Evolutionary conservation across 2,329 filamentous ascomycete genomes (phyloP).

Genomic region (Tolypocladium album): DNA sequence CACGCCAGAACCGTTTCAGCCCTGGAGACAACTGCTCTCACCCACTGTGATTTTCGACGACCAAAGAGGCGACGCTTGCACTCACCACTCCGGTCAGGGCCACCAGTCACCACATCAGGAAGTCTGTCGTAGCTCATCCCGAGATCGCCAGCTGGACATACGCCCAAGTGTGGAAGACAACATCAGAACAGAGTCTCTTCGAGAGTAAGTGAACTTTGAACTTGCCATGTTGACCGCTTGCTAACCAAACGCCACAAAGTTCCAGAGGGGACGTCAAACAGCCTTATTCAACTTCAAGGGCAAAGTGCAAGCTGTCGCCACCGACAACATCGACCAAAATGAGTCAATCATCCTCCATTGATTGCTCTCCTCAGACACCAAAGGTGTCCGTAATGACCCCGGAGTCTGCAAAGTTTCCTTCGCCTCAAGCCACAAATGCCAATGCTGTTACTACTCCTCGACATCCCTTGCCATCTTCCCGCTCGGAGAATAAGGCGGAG

Average conservation of each 20-base stretch:
- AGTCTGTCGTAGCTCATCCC: not conserved
- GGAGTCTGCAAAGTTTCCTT: not conserved
- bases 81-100: slow-evolving; percentile 2
- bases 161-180: slow-evolving; percentile 1
- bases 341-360: not conserved
- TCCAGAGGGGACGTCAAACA: not conserved
- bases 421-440: not conserved
- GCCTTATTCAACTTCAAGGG: not conserved
- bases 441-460: not conserved
- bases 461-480: not conserved
- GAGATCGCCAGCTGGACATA: slow-evolving; percentile 5
- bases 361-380: not conserved
- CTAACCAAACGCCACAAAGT: not conserved
- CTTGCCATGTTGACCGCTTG: slow-evolving; percentile 1
- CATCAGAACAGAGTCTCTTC: slow-evolving; percentile 2
- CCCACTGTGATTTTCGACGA: slow-evolving; percentile 1
- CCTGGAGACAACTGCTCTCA: slow-evolving; percentile 3
- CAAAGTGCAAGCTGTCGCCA: not conserved
- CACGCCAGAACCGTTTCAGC: not conserved
- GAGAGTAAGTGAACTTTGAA: slow-evolving; percentile 1
- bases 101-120: slow-evolving; percentile 2
- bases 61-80: slow-evolving; percentile 3
- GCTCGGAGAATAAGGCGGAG: not conserved
- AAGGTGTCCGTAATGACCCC: not conserved
- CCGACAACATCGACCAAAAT: too few species aligned